Conservation (phyloP, 495 filamentous ascomycete genomes). For the Penicillium crystallinum region DNA sequence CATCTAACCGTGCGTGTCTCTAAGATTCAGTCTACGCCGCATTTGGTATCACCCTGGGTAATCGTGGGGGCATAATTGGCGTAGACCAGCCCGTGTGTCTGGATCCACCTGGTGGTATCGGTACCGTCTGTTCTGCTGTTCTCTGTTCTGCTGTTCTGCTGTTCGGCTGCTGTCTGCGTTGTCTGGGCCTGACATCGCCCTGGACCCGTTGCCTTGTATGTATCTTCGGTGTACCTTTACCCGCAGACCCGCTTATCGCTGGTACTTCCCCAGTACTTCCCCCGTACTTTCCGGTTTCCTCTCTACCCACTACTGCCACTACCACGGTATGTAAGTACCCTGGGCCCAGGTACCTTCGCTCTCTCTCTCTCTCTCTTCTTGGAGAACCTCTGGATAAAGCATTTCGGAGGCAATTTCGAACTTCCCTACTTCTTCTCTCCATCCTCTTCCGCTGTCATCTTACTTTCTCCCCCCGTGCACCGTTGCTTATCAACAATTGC, state of each 20-base stretch:
- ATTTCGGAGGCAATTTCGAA: conserved; percentile 18
- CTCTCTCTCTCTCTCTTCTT: too few relatives aligned
- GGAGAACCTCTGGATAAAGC: not conserved
- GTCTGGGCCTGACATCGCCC: conserved; percentile 9
- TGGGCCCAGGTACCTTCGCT: conserved; percentile 17
- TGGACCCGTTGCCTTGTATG: not conserved
- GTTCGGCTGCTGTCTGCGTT: not conserved
- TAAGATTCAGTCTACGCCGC: conserved; percentile 20
- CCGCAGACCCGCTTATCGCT: conserved; percentile 4
- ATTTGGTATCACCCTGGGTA: conserved; percentile 22
- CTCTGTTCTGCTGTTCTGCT: not conserved
- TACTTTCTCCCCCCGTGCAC: not conserved
- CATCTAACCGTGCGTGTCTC: conserved; percentile 15
- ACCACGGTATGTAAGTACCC: conserved; percentile 14
- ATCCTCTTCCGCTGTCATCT: conserved; percentile 4
- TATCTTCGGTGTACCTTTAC: conserved; percentile 9
- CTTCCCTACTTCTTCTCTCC: conserved; percentile 7
- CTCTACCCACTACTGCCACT: conserved; percentile 19
- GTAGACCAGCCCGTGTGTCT: conserved; percentile 5
- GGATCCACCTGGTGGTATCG: conserved; percentile 13
- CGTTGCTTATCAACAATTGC: conserved; percentile 29
- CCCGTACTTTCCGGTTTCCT: not conserved
- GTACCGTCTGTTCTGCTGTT: conserved; percentile 11
- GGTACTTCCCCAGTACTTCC: conserved; percentile 8
- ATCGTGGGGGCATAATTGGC: conserved; percentile 16